Base-by-base conservation (phyloP, 495 filamentous ascomycete genomes). In the Penicillium riverlandense region DNA sequence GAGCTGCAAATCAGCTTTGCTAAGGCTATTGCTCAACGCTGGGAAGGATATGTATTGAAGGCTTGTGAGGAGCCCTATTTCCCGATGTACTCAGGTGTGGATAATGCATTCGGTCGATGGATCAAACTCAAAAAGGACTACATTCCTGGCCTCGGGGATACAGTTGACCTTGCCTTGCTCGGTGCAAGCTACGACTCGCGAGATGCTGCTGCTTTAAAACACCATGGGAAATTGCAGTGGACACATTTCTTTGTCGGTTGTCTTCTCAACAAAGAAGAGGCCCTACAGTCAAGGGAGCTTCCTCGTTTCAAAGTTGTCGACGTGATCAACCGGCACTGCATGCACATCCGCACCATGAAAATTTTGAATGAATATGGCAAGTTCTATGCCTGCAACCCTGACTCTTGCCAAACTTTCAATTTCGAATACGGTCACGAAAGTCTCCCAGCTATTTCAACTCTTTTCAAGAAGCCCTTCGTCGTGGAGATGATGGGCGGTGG, bases 81-180 rank as follows among this genome's bases (percentile, higher is more conserved):
- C 40, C 62, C 77, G 36, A 76, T 84, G 5, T 51, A 59, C 10
- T 46, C 12, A 43, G 50, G 47, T 50, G 55, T 34, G 38, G 35
- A 58, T 13, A 44, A 39, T 29, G 72, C 62, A 30, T 66, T 50
- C 30, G 72, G 70, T 40, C 72, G 74, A 22, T 84, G 80, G 63
- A 85, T 95, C 54, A 95, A 95, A 62, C 57, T 95, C 27, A 95
- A 95, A 59, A 94, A 90, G 50, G 88, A 94, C 51, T 95, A 94
- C 47, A 84, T 95, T n/a, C 70, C 69, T 13, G 78, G 80, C 6
- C 73, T 89, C 50, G 89, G 88, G 1, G 88, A 94, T 51, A 83
- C 86, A 34, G 80, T 84, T 1, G 89, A 95, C 58, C 84, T 95
- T 50, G 79, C 84, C 1, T 72, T 91, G 7, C 64, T 95, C 29